phyloP scores from a whole-genome alignment of 2,329 filamentous ascomycete species.

The Monosporascus sp. region DNA sequence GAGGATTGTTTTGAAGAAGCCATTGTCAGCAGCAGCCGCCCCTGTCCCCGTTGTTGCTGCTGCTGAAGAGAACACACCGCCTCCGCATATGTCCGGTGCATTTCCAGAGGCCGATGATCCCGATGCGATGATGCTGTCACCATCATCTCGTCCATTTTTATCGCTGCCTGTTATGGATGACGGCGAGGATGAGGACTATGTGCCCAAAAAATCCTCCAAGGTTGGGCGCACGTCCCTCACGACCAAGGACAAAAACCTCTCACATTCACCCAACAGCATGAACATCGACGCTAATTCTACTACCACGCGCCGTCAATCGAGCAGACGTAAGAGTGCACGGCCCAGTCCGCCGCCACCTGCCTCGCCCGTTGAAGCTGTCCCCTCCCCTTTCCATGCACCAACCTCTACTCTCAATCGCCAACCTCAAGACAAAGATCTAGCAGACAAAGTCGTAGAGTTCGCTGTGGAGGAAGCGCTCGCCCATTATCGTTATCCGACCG shows the following conservation, averaged over 20 bases:
- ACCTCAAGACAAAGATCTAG: constrained; percentile 36
- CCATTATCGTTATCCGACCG: constrained; percentile 54
- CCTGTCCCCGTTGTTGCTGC: constrained; percentile 9
- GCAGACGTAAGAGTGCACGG: constrained; percentile 18
- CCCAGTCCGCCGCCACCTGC: constrained; percentile 16
- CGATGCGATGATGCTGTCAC: constrained; percentile 15
- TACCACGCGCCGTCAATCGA: constrained; percentile 20
- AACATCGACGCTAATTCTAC: constrained; percentile 5
- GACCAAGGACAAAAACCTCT: constrained; percentile 3
- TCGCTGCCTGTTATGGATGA: constrained; percentile 23
- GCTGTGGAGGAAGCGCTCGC: constrained; percentile 55
- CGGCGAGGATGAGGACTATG: constrained; percentile 38
- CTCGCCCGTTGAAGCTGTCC: neutral
- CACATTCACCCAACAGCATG: constrained; percentile 4
- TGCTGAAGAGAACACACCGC: constrained; percentile 14
- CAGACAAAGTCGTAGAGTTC: constrained; percentile 48
- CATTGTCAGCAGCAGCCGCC: constrained; percentile 24
- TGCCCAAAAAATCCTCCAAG: constrained; percentile 31
- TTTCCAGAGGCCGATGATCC: constrained; percentile 10
- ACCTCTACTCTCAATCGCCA: constrained; percentile 13
- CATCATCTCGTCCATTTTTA: constrained; percentile 12
- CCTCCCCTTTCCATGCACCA: constrained; percentile 14
- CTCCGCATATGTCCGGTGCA: constrained; percentile 13
- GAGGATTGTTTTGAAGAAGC: constrained; percentile 27
- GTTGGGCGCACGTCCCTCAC: constrained; percentile 9